Evolutionary conservation across 169 alveolate genomes (phyloP).

Genomic region (Plasmodium gonderi): DNA sequence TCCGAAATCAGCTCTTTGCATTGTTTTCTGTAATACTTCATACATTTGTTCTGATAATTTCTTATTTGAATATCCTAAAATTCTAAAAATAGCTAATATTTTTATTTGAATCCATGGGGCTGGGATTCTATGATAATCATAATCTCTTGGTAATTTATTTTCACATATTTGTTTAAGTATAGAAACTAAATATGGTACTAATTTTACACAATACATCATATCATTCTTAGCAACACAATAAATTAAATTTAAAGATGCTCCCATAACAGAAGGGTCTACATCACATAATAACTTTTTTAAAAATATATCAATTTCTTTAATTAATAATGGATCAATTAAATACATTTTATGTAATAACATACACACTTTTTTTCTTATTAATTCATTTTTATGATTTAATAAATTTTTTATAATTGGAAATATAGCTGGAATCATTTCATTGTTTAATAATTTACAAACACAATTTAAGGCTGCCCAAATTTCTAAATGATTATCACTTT

Average conservation of each 20-base stretch:
- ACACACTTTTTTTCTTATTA: conserved; percentile 94
- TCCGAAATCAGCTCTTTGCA: conserved; percentile 90
- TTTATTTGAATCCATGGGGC: conserved; percentile 97
- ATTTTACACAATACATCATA: conserved; percentile 87
- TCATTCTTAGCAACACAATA: conserved; percentile 82
- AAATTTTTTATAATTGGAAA: conserved; percentile 89
- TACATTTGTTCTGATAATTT: conserved; percentile 91
- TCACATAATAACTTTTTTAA: conserved; percentile 93
- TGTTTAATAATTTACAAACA: conserved; percentile 91
- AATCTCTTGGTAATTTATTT: conserved; percentile 92
- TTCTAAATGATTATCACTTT: conserved; percentile 91
- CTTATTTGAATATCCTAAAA: conserved; percentile 91
- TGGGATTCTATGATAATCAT: conserved; percentile 95
- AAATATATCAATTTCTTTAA: conserved; percentile 82
- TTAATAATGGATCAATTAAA: conserved; percentile 84
- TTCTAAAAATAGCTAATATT: conserved; percentile 86
- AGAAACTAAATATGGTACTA: conserved; percentile 90
- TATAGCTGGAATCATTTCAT: conserved; percentile 91
- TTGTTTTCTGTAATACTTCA: conserved; percentile 89
- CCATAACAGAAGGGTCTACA: conserved; percentile 96
- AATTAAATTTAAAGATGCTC: conserved; percentile 91
- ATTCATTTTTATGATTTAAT: conserved; percentile 86
- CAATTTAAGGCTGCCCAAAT: conserved; percentile 92
- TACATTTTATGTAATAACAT: conserved; percentile 89
- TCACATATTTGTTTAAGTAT: conserved; percentile 94